Evolutionary conservation across 2,329 filamentous ascomycete species (phyloP), one percentile per base, ranked within the genome.

Genomic region (Gnomoniopsis sp.): DNA sequence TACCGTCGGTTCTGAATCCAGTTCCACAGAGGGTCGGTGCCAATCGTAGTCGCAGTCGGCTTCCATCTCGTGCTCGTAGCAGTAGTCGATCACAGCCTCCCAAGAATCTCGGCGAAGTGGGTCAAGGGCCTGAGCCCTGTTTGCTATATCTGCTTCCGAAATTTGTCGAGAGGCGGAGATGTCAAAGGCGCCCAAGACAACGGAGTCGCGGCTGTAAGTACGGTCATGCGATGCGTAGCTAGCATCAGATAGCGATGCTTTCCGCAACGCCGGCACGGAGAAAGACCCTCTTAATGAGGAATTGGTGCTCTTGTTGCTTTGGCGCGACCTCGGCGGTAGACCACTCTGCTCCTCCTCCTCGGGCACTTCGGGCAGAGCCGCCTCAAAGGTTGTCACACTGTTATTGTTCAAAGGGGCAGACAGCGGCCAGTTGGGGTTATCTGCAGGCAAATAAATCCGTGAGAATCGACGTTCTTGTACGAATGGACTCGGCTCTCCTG

Each of bases 51-150:
- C 81, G 66, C 84, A 88, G 69, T 88, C 77, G 8, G 85, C 86
- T 68, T 88, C 86, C 14, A 80, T 84, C 63, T 85, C 86, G 65
- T 89, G 83, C 63, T 88, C 85, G 66, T 89, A 89, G 67, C 84
- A 88, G 70, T 88, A 89, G 67, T 89, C 86, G 61, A 89, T 88
- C 62, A 85, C 85, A 54, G 87, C 85, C 65, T 89, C 86, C 86
- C 86, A 89, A 64, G 75, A 86, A 64, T 80, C 78, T 8, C 72
- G 71, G 22, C 69, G 65, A n/a, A 72, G 62, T 3, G 61, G 56
- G 3, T 75, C 71, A n/a, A 66, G 65, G 15, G 56, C 64, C 2
- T 63, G 64, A 8, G 63, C 62, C 14, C 65, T 64, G 7, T 70
- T 68, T 2, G 64, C 59, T 34, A 65, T 47, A 10, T 62, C 65